Evolutionary conservation across 345 rosid species (phyloP).

Genomic region (Bretschneidera sinensis): DNA sequence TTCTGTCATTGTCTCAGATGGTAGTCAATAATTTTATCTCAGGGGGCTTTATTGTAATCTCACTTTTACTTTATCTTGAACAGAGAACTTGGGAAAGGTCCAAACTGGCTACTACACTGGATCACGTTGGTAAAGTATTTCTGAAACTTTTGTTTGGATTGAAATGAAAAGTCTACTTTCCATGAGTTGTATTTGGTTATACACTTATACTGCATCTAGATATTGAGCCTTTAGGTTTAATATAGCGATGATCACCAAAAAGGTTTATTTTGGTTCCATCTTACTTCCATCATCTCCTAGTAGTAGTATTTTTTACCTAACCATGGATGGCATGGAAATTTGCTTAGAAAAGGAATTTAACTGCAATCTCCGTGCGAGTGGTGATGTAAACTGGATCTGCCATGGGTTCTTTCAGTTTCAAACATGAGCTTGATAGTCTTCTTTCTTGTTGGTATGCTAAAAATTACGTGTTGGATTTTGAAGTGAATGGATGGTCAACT

Average conservation of each 20-base stretch:
- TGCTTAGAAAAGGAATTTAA: not conserved
- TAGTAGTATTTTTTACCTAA: too few relatives aligned
- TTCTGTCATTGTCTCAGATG: too few relatives aligned
- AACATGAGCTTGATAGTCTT: too few relatives aligned
- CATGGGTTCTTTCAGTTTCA: not conserved
- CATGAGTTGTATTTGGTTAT: not conserved
- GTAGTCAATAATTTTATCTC: too few relatives aligned
- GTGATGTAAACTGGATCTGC: not conserved
- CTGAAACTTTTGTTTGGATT: not conserved
- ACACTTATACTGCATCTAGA: too few relatives aligned
- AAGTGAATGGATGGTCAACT: too few relatives aligned
- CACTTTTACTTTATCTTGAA: constrained; percentile 4
- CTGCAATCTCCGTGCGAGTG: not conserved
- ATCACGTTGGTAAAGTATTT: constrained; percentile 60
- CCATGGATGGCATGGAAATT: not conserved
- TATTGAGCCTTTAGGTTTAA: too few relatives aligned
- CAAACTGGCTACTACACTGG: constrained; percentile 77
- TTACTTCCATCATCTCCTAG: too few relatives aligned
- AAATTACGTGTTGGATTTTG: not conserved
- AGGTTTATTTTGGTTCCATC: too few relatives aligned
- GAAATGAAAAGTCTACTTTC: not conserved
- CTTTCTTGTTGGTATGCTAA: not conserved
- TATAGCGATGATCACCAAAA: too few relatives aligned
- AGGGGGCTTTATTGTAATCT: not conserved
- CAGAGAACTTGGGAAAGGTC: constrained; percentile 99